Evolutionary conservation across 345 rosid genomes (phyloP).

Genomic region (Acer campestre): DNA sequence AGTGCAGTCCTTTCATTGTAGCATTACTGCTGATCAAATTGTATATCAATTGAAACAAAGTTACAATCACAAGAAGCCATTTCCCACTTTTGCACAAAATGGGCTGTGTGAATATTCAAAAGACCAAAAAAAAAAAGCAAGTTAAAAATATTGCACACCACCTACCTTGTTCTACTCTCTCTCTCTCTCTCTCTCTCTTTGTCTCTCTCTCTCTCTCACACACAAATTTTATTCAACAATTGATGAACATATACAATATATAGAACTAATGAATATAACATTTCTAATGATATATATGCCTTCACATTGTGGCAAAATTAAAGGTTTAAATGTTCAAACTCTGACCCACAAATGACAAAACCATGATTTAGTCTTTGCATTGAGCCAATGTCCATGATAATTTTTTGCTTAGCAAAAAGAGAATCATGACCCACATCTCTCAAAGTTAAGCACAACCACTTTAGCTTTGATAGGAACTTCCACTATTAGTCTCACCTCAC

Average conservation of each 20-base stretch:
- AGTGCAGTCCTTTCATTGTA: slow-evolving; percentile 2
- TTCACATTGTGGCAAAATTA: slow-evolving; percentile 4
- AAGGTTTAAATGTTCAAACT: slow-evolving; percentile 19
- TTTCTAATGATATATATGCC: slow-evolving; percentile 7
- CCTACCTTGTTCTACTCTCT: slow-evolving; percentile 25
- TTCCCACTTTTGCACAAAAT: slow-evolving; percentile 29
- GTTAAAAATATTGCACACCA: slow-evolving; percentile 14
- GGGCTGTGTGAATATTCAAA: slow-evolving; percentile 16
- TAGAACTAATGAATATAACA: slow-evolving; percentile 3
- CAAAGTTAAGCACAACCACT: slow-evolving; percentile 17
- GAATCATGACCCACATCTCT: slow-evolving; percentile 15
- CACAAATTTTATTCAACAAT: slow-evolving; percentile 34
- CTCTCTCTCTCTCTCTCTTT: not conserved
- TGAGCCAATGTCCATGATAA: not conserved
- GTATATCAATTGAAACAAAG: slow-evolving; percentile 22
- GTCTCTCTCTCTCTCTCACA: not conserved
- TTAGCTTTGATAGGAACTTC: slow-evolving; percentile 14
- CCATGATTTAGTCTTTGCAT: slow-evolving; percentile 10
- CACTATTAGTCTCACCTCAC: slow-evolving; percentile 18
- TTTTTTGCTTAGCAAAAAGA: not conserved
- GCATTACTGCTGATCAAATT: slow-evolving; percentile 8
- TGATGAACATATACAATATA: slow-evolving; percentile 30
- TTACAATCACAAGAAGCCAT: slow-evolving; percentile 8
- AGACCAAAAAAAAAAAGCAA: not conserved
- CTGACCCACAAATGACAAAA: slow-evolving; percentile 11